Conservation (phyloP, 371 early-diverging fungal species). For the Haplosporangium sp. region DNA sequence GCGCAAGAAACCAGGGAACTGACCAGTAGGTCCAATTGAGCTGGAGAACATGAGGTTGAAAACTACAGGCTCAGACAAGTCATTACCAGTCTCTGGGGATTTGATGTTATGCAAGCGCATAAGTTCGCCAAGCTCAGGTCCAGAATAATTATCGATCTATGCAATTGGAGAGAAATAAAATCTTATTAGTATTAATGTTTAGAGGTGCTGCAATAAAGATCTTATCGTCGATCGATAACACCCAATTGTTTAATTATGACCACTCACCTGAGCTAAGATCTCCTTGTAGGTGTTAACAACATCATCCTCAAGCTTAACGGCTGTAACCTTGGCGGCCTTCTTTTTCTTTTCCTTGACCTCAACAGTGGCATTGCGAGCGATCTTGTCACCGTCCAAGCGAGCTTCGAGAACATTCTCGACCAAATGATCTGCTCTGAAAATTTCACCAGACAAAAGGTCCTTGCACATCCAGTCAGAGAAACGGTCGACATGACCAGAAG, state of each 20-base stretch:
- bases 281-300: conserved; percentile 80
- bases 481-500: conserved; percentile 99
- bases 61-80: conserved; percentile 89
- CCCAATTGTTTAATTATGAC: neutral
- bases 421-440: conserved; percentile 99
- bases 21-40: conserved; percentile 98
- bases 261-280: conserved; percentile 84
- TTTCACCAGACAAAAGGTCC: conserved; percentile 94
- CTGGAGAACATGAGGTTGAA: conserved; percentile 99
- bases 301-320: conserved; percentile 75
- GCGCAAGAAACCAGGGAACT: conserved; percentile 90
- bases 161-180: neutral
- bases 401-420: conserved; percentile 94
- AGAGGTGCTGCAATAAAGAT: neutral
- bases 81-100: conserved; percentile 93
- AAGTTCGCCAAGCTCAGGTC: conserved; percentile 88
- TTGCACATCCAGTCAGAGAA: conserved; percentile 99
- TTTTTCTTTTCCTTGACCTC: conserved; percentile 74
- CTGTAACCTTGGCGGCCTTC: conserved; percentile 76
- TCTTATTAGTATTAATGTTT: neutral
- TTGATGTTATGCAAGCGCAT: conserved; percentile 92
- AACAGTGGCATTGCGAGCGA: conserved; percentile 73
- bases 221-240: neutral
- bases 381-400: conserved; percentile 85
- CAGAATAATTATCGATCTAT: conserved; percentile 94